Conservation (phyloP, 106 monocot species). For the Platanthera zijinensis region DNA sequence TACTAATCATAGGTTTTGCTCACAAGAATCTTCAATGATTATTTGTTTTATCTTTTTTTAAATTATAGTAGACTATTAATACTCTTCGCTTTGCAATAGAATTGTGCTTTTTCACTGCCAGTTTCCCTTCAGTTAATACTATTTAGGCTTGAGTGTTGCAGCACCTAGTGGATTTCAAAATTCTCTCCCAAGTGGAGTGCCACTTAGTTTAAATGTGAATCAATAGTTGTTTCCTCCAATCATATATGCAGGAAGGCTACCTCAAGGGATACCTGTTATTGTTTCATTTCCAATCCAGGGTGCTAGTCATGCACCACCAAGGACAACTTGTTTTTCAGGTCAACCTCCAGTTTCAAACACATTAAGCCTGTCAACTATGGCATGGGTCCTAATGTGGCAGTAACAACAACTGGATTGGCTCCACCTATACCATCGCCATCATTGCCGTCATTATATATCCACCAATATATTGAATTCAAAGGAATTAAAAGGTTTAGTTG, state of each 20-base stretch:
- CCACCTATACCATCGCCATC: conserved; percentile 18
- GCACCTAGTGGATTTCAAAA: no score
- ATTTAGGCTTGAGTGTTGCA: no score
- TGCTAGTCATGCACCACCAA: conserved; percentile 32
- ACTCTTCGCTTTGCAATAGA: no score
- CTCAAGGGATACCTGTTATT: conserved; percentile 26
- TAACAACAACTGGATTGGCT: conserved; percentile 22
- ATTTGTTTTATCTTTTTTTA: no score
- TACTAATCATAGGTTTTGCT: no score
- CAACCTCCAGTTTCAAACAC: conserved; percentile 28
- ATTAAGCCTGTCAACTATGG: conserved; percentile 45
- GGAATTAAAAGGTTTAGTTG: no score
- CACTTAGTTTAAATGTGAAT: conserved; percentile 23
- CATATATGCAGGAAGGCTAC: conserved; percentile 36
- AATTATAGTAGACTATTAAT: no score
- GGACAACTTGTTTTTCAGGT: conserved; percentile 11
- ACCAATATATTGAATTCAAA: no score
- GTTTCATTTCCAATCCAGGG: conserved; percentile 29
- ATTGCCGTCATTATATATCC: no score
- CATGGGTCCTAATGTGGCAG: conserved; percentile 16
- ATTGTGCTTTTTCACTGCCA: no score
- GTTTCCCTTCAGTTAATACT: no score
- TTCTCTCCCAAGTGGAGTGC: conserved; percentile 26
- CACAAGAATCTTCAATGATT: no score
- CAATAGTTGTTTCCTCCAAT: conserved; percentile 23